Conservation (phyloP, 23 red algal genomes). For the Gracilaria gracilis region DNA sequence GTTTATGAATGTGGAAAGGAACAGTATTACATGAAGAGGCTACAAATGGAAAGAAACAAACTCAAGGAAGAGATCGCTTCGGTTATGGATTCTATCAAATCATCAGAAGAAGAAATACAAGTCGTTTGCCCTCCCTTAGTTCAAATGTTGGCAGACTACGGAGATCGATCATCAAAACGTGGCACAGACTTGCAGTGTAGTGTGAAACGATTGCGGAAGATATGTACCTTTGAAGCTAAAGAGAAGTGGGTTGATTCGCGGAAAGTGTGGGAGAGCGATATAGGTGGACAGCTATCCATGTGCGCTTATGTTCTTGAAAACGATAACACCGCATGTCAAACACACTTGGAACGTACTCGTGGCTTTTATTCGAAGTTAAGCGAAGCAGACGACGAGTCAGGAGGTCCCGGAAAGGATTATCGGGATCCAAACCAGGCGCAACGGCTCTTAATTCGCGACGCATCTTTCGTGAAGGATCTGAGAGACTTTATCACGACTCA, state of each 20-base stretch:
- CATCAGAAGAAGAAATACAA: constrained; percentile 2
- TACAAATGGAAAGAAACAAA: not conserved
- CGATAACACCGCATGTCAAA: not conserved
- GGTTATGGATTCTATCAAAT: not conserved
- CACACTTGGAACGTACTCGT: not conserved
- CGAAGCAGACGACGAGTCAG: constrained; percentile 9
- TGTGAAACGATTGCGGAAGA: constrained; percentile 29
- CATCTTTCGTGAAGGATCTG: constrained; percentile 6
- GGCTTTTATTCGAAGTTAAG: not conserved
- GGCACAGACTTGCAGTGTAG: not conserved
- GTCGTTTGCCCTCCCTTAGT: constrained; percentile 1
- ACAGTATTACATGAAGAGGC: not conserved
- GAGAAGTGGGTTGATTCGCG: constrained; percentile 31
- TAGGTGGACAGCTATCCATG: not conserved
- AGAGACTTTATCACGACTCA: not conserved
- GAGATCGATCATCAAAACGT: constrained; percentile 8
- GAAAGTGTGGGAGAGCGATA: constrained; percentile 16
- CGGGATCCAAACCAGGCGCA: not conserved
- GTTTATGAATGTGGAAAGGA: constrained; percentile 13
- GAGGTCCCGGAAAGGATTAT: not conserved
- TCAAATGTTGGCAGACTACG: constrained; percentile 15
- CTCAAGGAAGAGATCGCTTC: not conserved
- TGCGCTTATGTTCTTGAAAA: constrained; percentile 21
- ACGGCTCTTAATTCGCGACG: constrained; percentile 8
- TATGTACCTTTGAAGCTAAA: constrained; percentile 29